phyloP scores from a whole-genome alignment of 805 yeast species.

The Zygosaccharomyces gambellarensis region DNA sequence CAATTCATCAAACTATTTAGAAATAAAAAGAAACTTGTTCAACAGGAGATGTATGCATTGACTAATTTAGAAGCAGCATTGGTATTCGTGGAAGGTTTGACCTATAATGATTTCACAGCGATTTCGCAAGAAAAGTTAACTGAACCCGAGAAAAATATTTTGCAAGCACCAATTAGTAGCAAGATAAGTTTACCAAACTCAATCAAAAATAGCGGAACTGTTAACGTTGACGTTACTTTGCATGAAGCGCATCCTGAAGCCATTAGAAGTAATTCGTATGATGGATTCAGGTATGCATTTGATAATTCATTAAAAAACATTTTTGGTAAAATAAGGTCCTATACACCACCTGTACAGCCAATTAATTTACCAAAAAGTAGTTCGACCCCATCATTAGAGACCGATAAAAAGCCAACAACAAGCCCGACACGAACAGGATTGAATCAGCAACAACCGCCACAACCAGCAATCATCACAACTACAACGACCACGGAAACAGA shows the following conservation, averaged over 20 bases:
- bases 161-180: slow-evolving; percentile 21
- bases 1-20: slow-evolving; percentile 33
- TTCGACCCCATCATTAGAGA: slow-evolving; percentile 17
- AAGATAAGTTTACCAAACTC: slow-evolving; percentile 19
- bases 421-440: neutral
- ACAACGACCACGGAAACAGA: neutral
- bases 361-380: slow-evolving; percentile 16
- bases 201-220: neutral
- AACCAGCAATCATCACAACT: slow-evolving; percentile 2
- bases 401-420: slow-evolving; percentile 7
- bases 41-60: slow-evolving; percentile 31
- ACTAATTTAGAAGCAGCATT: slow-evolving; percentile 35
- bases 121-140: slow-evolving; percentile 17
- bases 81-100: slow-evolving; percentile 31
- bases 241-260: slow-evolving; percentile 15
- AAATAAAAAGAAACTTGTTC: slow-evolving; percentile 30
- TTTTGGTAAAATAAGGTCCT: slow-evolving; percentile 30
- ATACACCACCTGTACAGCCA: slow-evolving; percentile 28
- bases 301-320: slow-evolving; percentile 31
- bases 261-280: slow-evolving; percentile 25
- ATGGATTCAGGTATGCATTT: slow-evolving; percentile 27
- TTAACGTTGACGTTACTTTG: neutral
- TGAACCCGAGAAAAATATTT: slow-evolving; percentile 11
- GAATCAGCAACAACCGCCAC: neutral
- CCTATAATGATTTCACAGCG: slow-evolving; percentile 22